phyloP scores from a whole-genome alignment of 2,329 filamentous ascomycete genomes.

The Fusarium pseudoanthophilum region DNA sequence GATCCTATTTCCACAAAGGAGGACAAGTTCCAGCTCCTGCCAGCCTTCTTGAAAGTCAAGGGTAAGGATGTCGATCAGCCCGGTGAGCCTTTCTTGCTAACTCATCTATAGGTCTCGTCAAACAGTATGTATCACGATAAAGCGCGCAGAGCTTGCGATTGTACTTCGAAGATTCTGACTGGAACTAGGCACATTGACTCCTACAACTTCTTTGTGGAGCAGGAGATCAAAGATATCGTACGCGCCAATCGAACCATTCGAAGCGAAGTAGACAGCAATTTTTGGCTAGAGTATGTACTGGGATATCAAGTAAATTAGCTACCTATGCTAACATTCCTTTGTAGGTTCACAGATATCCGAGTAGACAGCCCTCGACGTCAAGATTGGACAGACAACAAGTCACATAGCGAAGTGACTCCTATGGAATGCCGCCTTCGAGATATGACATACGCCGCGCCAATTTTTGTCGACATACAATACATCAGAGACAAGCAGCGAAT shows the following conservation, averaged over 20 bases:
- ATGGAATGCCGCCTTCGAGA: conserved; percentile 97
- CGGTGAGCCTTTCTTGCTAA: conserved; percentile 38
- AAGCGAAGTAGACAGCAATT: conserved; percentile 92
- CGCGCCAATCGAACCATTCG: conserved; percentile 88
- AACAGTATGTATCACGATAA: conserved; percentile 69
- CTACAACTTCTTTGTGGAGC: conserved; percentile 97
- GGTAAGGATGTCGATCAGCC: conserved; percentile 56
- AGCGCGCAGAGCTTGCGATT: background rate
- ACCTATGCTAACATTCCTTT: conserved; percentile 35
- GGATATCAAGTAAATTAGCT: background rate
- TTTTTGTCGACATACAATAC: conserved; percentile 92
- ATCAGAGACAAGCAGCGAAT: conserved; percentile 82
- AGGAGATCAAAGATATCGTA: conserved; percentile 96
- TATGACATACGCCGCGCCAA: conserved; percentile 97
- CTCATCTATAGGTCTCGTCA: conserved; percentile 72
- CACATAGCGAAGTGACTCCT: conserved; percentile 82
- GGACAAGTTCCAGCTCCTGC: conserved; percentile 97
- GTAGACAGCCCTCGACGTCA: conserved; percentile 83
- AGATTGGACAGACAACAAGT: conserved; percentile 77
- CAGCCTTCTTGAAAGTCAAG: conserved; percentile 98
- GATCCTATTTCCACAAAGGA: conserved; percentile 72
- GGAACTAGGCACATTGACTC: conserved; percentile 83
- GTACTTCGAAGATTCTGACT: conserved; percentile 20
- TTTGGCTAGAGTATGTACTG: conserved; percentile 77
- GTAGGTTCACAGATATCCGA: conserved; percentile 83